These are phyloP conservation scores for Daldinia caldariorum DNA, from an alignment of 495 filamentous ascomycete genomes.

Conservation along the genomic window DNA sequence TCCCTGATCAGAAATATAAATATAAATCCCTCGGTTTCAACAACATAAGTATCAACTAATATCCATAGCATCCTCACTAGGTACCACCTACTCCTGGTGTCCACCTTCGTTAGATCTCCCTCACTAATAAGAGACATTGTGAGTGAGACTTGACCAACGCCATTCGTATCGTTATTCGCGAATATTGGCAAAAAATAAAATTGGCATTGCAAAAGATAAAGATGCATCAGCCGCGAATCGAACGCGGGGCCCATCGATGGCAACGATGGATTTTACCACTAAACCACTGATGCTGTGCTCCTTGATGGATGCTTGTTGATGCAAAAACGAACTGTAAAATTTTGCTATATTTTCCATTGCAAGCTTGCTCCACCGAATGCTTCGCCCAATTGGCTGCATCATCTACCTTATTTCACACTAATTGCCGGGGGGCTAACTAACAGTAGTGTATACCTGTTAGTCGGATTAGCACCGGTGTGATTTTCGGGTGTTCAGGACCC, in stretches of 20 bases:
- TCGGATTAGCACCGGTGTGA: not conserved
- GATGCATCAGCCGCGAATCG: conserved; percentile 60
- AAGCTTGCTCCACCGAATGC: not conserved
- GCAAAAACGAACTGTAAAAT: not conserved
- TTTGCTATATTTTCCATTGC: not conserved
- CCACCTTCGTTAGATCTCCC: too few relatives aligned
- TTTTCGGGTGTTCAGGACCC: not conserved
- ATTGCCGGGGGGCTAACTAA: not conserved
- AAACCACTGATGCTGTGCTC: conserved; percentile 55
- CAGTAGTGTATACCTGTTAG: too few relatives aligned
- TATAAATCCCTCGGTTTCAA: too few relatives aligned
- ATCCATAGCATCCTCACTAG: too few relatives aligned
- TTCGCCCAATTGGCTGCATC: not conserved
- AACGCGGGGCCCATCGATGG: conserved; percentile 64
- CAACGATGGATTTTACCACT: conserved; percentile 66
- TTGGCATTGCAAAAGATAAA: too few relatives aligned
- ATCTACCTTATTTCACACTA: not conserved
- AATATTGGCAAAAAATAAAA: too few relatives aligned
- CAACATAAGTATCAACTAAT: too few relatives aligned
- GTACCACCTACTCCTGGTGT: too few relatives aligned
- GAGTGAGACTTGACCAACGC: too few relatives aligned
- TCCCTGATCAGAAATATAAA: too few relatives aligned
- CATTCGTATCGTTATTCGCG: too few relatives aligned
- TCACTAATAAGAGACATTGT: too few relatives aligned
- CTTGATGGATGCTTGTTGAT: not conserved